Conservation (phyloP, 1,284 basidiomycete genomes). For the Ceratobasidium sp. region DNA sequence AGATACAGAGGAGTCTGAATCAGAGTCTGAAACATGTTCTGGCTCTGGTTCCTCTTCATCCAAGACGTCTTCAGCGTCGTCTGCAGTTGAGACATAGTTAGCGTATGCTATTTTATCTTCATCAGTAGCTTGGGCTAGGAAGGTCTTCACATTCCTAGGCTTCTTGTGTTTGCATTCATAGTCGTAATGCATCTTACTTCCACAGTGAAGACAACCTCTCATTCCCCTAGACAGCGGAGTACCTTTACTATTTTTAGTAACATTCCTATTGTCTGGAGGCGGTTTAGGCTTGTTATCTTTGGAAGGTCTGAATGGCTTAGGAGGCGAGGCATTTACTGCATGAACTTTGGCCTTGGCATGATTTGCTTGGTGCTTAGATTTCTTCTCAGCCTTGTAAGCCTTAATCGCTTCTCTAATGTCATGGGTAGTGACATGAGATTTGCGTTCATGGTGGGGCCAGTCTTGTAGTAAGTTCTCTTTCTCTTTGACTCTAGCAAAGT, state of each 20-base stretch:
- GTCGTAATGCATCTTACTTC: conserved; percentile 21
- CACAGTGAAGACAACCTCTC: conserved; percentile 21
- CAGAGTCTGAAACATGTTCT: too few relatives aligned
- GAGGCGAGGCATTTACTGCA: neutral
- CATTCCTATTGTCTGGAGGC: neutral
- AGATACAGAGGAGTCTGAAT: conserved; percentile 46
- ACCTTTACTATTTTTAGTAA: neutral
- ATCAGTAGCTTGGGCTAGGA: too few relatives aligned
- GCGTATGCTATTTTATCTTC: too few relatives aligned
- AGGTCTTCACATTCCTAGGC: too few relatives aligned
- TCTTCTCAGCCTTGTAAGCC: conserved; percentile 4
- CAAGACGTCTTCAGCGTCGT: too few relatives aligned
- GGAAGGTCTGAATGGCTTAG: neutral
- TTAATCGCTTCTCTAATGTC: neutral
- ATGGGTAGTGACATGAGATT: neutral
- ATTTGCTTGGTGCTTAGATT: neutral
- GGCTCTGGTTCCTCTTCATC: too few relatives aligned
- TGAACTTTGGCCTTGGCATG: neutral
- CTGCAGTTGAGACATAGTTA: too few relatives aligned
- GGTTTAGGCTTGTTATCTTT: neutral
- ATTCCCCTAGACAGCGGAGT: conserved; percentile 1
- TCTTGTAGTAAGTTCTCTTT: neutral
- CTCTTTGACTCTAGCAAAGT: neutral
- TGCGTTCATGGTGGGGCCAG: neutral
- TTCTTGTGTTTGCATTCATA: conserved; percentile 22